Percentiles rank a stretch among this genome's conserved stretches.
Evolutionary conservation across 2,329 filamentous ascomycete genomes (phyloP).

Genomic region (Hypoxylon sp.): DNA sequence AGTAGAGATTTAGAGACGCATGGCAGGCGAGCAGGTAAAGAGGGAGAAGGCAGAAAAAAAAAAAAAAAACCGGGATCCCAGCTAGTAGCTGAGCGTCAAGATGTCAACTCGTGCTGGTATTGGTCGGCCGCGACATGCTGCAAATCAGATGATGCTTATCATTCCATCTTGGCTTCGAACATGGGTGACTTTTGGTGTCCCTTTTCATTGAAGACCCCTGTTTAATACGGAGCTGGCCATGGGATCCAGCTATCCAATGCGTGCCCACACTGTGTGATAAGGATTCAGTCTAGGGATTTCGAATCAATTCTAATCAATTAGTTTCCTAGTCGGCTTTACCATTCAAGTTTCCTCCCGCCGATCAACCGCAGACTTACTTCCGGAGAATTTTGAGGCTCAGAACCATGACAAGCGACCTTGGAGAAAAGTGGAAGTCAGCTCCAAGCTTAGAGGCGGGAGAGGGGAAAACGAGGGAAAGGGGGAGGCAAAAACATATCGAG

Average conservation of each 20-base stretch:
- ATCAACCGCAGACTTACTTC: background rate
- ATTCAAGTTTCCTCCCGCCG: background rate
- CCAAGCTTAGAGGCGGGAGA: too few relatives aligned
- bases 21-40: constrained; percentile 17
- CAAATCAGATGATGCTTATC: constrained; percentile 50
- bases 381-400: too few relatives aligned
- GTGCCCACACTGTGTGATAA: background rate
- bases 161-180: constrained; percentile 23
- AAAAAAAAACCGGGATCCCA: constrained; percentile 1
- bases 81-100: constrained; percentile 18
- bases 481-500: background rate
- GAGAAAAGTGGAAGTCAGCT: too few relatives aligned
- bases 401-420: too few relatives aligned
- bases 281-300: background rate
- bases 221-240: constrained; percentile 3
- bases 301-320: background rate
- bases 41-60: constrained; percentile 1
- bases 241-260: background rate
- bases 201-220: background rate
- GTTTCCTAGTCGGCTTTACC: background rate
- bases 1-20: constrained; percentile 9
- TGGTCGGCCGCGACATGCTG: constrained; percentile 28
- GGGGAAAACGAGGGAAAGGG: too few relatives aligned
- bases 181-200: constrained; percentile 5
- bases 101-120: constrained; percentile 34